phyloP scores from a whole-genome alignment of 306 rosid genomes.

The Acacia confusa region DNA sequence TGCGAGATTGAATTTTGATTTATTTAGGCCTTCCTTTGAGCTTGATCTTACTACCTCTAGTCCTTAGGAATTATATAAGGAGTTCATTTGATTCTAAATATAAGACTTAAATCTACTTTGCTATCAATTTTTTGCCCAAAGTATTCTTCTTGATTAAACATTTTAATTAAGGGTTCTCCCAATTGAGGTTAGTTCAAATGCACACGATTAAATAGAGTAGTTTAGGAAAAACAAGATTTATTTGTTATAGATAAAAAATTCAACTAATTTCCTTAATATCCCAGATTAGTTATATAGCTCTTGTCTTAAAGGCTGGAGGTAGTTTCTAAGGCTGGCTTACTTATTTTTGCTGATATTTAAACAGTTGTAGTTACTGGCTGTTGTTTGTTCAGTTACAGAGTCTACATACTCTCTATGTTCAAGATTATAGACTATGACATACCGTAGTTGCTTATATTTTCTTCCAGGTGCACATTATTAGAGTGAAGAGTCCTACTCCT shows the following conservation, averaged over 20 bases:
- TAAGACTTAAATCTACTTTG: no score
- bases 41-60: not conserved
- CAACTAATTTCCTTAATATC: no score
- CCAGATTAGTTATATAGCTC: no score
- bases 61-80: no score
- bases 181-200: no score
- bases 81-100: no score
- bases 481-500: conserved; percentile 48
- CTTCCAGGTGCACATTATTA: conserved; percentile 59
- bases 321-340: not conserved
- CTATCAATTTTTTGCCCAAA: no score
- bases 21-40: not conserved
- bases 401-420: not conserved
- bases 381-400: not conserved
- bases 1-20: conserved; percentile 13
- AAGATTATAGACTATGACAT: not conserved
- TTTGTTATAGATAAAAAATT: no score
- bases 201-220: no score
- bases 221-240: no score
- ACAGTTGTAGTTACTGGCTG: not conserved
- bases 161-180: no score
- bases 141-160: no score
- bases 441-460: conserved; percentile 25
- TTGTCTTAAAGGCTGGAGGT: not conserved
- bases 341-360: not conserved